Evolutionary conservation across 2,329 filamentous ascomycete species (phyloP), one percentile per base, ranked within the genome.

Genomic region (Cadophora gregata): DNA sequence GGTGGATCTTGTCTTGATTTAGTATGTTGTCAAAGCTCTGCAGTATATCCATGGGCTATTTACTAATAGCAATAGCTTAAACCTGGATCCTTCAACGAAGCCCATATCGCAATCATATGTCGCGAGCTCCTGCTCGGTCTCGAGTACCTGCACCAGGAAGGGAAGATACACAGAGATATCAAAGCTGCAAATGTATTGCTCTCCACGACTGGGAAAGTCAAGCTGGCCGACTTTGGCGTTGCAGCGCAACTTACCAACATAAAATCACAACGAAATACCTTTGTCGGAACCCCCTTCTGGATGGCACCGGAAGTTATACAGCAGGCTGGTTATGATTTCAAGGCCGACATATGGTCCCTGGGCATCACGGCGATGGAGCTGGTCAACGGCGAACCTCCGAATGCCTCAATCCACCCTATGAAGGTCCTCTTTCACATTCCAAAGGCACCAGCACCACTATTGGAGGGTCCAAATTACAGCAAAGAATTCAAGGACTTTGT

Each of bases 201-300:
- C n/a, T 96, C 93, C 0, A 90, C 95, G 73, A 85, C 86, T 4
- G 95, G 95, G 75, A 94, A 93, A 76, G 95, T 98, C 78, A 98
- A 98, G 83, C 84, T 98, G 72, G 95, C 95, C 48, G 95, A 99
- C 80, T 99, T 99, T 77, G 96, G 96, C 67, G 96, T 99, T 50
- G 96, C 96, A 8, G 95, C 96, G 33, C 96, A 99, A 79, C 84
- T 99, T 75, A 97, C 93, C 68, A 97, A 97, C 77, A 97, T 98
- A 81, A 97, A 97, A 80, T 97, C 95, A 2, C 93, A 97, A 79
- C 89, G 96, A 63, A 95, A 98, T 79, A 99, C 96, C 0, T 98
- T 99, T 76, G 96, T 99, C 24, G 96, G 96, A 24, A 98, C 95
- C 0, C 96, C 96, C 0, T 97, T 96, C 77, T 97, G 93, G 93